Base-by-base conservation (phyloP, 2,329 filamentous ascomycete genomes). In the Pseudogymnoascus sp. region DNA sequence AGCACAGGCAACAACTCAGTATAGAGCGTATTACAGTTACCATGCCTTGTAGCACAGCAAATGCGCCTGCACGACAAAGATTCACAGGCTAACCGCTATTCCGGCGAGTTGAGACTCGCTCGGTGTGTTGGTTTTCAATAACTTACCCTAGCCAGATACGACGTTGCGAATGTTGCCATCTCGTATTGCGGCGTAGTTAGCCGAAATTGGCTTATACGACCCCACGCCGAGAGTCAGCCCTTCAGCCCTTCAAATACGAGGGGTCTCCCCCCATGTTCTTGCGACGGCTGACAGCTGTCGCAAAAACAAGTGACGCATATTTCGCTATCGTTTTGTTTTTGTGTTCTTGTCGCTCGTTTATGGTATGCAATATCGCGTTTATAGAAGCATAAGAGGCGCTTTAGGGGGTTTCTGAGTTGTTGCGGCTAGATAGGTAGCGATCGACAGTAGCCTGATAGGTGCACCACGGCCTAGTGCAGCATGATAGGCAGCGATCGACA, bases 181-280 rank as follows among this genome's bases (percentile, higher is more conserved):
- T 57, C 47, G 47, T 57, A 57, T 57, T 33, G 6, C n/a, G 15
- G 47, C n/a, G 47, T 33, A n/a, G 17, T 19, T 33, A 57, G 47
- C 47, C 26, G 26, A 33, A 57, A 57, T 57, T 57, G n/a, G 28
- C 31, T 53, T 44, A 33, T 57, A 57, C 47, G 47, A 57, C 11
- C 4, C 8, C 10, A 57, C 47, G 23, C 47, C 47, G 15, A 53
- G 47, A 19, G 47, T 57, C 47, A 57, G 47, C 47, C 47, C 26
- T 33, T 33, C n/a, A 57, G 47, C n/a, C 47, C 47, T 33, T 57
- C 47, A 57, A 57, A 57, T 57, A 57, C 26, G 26, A 33, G n/a
- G 9, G 26, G 26, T 7, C 6, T 5, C 15, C 47, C 26, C 47
- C 26, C 28, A 57, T 33, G 26, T 13, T 33, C 13, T 3, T 33